Evolutionary conservation across 805 yeast species (phyloP).

Genomic region (Diddensiella caesifluorescens): DNA sequence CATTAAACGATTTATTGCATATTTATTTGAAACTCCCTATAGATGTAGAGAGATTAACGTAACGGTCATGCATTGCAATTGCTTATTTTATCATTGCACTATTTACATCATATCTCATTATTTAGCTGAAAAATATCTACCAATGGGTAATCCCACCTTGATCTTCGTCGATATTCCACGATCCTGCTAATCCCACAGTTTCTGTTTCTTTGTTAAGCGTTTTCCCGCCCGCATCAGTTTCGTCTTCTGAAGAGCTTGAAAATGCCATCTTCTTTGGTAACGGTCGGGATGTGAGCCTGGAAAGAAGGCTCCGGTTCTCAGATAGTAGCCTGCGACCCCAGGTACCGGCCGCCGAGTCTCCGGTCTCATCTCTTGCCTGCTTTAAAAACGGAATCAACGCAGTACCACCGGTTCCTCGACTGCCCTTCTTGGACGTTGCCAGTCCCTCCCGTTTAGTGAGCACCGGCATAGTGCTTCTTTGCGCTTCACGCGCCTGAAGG

Average conservation of each 20-base stretch:
- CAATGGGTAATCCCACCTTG: conserved; percentile 16
- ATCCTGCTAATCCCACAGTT: conserved; percentile 15
- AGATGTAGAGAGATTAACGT: no score
- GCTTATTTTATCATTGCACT: neutral
- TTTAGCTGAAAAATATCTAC: conserved; percentile 6
- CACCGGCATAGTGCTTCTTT: conserved; percentile 48
- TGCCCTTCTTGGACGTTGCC: conserved; percentile 43
- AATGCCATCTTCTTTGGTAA: conserved; percentile 8
- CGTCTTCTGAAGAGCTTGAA: conserved; percentile 17
- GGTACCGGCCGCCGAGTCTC: conserved; percentile 84
- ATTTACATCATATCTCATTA: neutral
- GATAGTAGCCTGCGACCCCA: conserved; percentile 70
- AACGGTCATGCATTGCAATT: neutral
- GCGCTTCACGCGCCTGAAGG: conserved; percentile 61
- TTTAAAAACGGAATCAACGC: conserved; percentile 84
- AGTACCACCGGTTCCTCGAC: conserved; percentile 92
- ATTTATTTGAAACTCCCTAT: no score
- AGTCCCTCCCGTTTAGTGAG: conserved; percentile 52
- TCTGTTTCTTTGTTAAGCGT: neutral
- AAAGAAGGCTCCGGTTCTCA: conserved; percentile 16
- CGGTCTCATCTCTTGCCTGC: conserved; percentile 95
- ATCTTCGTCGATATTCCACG: conserved; percentile 16
- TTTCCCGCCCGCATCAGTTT: neutral
- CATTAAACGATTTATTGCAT: no score
- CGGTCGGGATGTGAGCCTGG: conserved; percentile 8